These are phyloP conservation scores for Talaromyces piceae DNA, from an alignment of 2,329 filamentous ascomycete genomes.

Conservation along the genomic window DNA sequence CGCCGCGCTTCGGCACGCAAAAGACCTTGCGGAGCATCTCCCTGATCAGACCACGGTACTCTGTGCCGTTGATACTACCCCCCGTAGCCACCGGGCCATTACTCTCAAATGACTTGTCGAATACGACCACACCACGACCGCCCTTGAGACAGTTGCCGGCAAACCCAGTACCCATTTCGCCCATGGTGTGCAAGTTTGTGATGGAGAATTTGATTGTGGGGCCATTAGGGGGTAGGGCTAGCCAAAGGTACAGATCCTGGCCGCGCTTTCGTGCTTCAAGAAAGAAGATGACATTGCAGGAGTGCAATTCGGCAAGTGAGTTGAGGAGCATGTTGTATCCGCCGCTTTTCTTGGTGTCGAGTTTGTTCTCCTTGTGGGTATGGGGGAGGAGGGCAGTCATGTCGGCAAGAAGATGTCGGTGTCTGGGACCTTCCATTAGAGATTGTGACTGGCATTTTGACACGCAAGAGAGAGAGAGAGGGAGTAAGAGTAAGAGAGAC, in stretches of 20 bases:
- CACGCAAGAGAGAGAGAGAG: too few relatives aligned
- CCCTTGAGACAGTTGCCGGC: conserved; percentile 96
- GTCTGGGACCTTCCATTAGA: conserved; percentile 49
- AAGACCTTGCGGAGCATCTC: conserved; percentile 87
- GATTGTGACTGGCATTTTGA: too few relatives aligned
- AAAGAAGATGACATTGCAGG: conserved; percentile 91
- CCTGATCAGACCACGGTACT: conserved; percentile 53
- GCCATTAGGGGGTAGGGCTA: conserved; percentile 82
- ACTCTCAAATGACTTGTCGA: conserved; percentile 78
- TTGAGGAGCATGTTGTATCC: conserved; percentile 66
- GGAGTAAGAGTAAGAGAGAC: too few relatives aligned
- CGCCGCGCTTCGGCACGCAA: conserved; percentile 74
- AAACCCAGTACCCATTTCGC: conserved; percentile 62
- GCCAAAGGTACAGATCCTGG: conserved; percentile 63
- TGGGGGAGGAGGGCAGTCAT: conserved; percentile 84
- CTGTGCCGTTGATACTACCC: conserved; percentile 33
- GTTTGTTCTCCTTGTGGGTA: conserved; percentile 87
- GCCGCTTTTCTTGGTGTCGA: conserved; percentile 73
- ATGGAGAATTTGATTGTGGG: conserved; percentile 55
- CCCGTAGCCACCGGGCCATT: conserved; percentile 67
- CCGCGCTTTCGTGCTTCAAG: conserved; percentile 85
- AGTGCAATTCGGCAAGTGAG: conserved; percentile 70
- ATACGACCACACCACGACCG: conserved; percentile 81
- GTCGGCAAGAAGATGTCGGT: conserved; percentile 88
- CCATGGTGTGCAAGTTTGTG: conserved; percentile 79